Evolutionary conservation across 2,329 filamentous ascomycete species (phyloP).

Genomic region (Colletotrichum sp.): DNA sequence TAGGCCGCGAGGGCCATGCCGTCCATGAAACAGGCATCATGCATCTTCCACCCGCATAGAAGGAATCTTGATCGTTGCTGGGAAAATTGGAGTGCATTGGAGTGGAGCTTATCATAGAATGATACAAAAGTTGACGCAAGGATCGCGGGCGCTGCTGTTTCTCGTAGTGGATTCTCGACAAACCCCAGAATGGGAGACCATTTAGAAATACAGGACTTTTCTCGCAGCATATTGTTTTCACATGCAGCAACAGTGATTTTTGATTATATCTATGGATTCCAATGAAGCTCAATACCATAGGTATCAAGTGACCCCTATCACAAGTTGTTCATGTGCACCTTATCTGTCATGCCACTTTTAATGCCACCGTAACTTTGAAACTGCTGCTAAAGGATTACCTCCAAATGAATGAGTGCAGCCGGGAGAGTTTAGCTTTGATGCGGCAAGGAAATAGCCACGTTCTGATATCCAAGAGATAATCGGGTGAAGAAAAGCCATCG

Average conservation of each 20-base stretch:
- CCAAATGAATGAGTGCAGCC: not conserved
- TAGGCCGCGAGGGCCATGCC: not conserved
- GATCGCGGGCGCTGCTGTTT: not conserved
- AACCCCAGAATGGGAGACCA: not conserved
- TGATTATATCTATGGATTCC: not conserved
- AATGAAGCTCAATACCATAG: not conserved
- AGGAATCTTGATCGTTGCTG: conserved; percentile 45
- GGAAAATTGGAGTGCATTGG: not conserved
- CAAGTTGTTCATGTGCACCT: not conserved
- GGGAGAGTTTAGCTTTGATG: not conserved
- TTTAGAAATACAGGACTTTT: not conserved
- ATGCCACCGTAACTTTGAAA: not conserved
- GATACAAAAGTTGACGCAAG: not conserved
- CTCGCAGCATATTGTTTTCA: not conserved
- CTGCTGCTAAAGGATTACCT: not conserved
- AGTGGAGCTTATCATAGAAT: not conserved
- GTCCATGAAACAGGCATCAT: not conserved
- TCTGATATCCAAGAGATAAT: not conserved
- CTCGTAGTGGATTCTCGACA: not conserved
- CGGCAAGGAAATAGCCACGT: not conserved
- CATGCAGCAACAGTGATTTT: not conserved
- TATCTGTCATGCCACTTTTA: not conserved
- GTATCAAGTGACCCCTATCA: not conserved
- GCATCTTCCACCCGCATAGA: conserved; percentile 26
- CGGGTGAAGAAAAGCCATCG: not conserved